Evolutionary conservation across 1,284 basidiomycete genomes (phyloP), one percentile per base, ranked within the genome.

Genomic region (Taiwanofungus camphoratus): DNA sequence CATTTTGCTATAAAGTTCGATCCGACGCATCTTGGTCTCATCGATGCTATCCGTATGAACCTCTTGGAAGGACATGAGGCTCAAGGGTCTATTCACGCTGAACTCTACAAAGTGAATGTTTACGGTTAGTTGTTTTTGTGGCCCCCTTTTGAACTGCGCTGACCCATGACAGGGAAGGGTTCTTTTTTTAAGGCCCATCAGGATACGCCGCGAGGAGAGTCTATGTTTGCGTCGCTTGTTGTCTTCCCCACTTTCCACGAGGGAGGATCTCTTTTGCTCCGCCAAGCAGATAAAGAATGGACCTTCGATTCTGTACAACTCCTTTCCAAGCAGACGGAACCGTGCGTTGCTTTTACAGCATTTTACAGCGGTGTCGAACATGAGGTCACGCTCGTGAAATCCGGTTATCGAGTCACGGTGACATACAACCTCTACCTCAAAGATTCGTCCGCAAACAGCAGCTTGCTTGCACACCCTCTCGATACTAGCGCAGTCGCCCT

Each of bases 281-380:
- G 62, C 22, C 60, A 69, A 35, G 45, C 48, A 9, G 52, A 41
- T 9, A 23, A 59, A n/a, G 48, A 52, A 31, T 52, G 50, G 49
- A 45, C 27, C 2, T 64, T 71, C 48, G 62, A 71, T 47, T 60
- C 64, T 3, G 53, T 54, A 2, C 8, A 45, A 4, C 48, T 60
- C 16, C 47, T 63, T 4, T 36, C 51, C 0, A 21, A 46, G 12
- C 5, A 23, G 6, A 3, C n/a, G 3, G 15, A 39, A 9, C 52
- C 51, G 3, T 52, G 51, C 2, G 47, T 68, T 29, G 63, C 59
- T 1, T 71, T 63, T 44, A 53, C 60, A 37, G 64, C 65, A 1
- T 69, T 74, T 50, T 72, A 60, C 59, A 65, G 68, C 44, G 69
- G 73, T 52, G 60, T 69, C 47, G 68, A 70, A 46, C 69, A 74